Conservation (phyloP, 2,329 filamentous ascomycete genomes). For the Basipetospora chlamydospora region DNA sequence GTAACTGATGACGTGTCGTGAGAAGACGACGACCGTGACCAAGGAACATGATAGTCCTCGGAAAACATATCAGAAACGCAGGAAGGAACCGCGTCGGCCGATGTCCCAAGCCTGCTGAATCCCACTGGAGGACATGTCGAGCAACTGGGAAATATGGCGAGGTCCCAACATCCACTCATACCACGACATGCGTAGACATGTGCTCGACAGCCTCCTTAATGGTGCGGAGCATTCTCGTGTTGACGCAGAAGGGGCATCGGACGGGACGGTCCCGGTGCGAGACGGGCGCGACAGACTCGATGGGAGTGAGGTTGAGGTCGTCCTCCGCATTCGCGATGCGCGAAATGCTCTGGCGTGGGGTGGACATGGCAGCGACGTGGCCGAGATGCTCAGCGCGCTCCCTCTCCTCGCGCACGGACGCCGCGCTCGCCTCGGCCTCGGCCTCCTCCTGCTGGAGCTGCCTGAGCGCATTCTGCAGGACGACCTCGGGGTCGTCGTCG, state of each 20-base stretch:
- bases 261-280: slow-evolving; percentile 32
- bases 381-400: slow-evolving; percentile 29
- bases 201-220: slow-evolving; percentile 50
- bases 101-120: too few species aligned
- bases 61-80: too few species aligned
- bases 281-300: slow-evolving; percentile 32
- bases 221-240: slow-evolving; percentile 43
- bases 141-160: too few species aligned
- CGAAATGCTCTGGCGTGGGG: slow-evolving; percentile 10
- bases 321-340: slow-evolving; percentile 10
- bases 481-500: slow-evolving; percentile 41
- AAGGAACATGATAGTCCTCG: too few species aligned
- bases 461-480: slow-evolving; percentile 43
- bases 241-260: slow-evolving; percentile 46
- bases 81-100: too few species aligned
- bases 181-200: slow-evolving; percentile 45
- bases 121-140: too few species aligned
- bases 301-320: slow-evolving; percentile 39
- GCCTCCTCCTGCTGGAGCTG: slow-evolving; percentile 45
- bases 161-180: too few species aligned
- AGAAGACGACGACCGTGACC: too few species aligned
- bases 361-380: slow-evolving; percentile 11
- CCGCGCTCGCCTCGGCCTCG: slow-evolving; percentile 41
- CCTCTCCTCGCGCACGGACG: slow-evolving; percentile 36
- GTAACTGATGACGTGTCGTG: too few species aligned